Evolutionary conservation across 352 stramenopile species (phyloP), one percentile per base, ranked within the genome.

Genomic region (Globisporangium cylindrosporum): DNA sequence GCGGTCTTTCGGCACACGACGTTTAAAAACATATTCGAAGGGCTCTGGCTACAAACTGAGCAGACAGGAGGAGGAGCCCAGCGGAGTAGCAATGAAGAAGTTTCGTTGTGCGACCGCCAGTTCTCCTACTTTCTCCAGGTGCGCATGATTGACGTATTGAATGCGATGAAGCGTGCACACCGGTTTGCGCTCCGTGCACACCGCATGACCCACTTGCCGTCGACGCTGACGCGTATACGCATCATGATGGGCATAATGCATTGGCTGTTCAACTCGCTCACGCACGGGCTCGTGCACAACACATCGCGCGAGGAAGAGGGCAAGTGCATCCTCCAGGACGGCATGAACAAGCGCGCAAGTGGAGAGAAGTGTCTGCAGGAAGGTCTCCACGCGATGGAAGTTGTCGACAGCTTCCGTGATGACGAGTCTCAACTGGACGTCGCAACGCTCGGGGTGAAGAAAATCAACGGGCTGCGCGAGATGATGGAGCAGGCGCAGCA

Each of bases 61-160:
- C 49, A 49, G 29, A 1, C 32, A 20, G 64, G 68, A 56, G 62
- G 68, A 55, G 53, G 53, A 22, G 66, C 24, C 12, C 27, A 59
- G 14, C 55, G 51, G 51, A 62, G 49, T n/a, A 6, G 36, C 3
- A 32, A 62, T 25, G 62, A 75, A 24, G 78, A 80, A 32, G 55
- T 82, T 8, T 38, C 75, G 24, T 63, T 88, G 10, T 80, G 78
- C 18, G 84, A 94, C 53, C 80, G 84, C 0, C 84, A 94, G 65
- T 94, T 94, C 71, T 74, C 82, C 0, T 92, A 92, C 58, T 94
- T 94, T 58, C 68, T 94, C 4, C 86, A 93, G 67, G 84, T 94
- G n/a, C 82, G 86, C 9, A 71, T 73, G 55, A 91, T 83, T 51
- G 84, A 94, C 59, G 81, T 93, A 22, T 64, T 92, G 38, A 64